Conservation (phyloP, 225 moss, liverwort and hornwort genomes). For the Sphagnum contortum region DNA sequence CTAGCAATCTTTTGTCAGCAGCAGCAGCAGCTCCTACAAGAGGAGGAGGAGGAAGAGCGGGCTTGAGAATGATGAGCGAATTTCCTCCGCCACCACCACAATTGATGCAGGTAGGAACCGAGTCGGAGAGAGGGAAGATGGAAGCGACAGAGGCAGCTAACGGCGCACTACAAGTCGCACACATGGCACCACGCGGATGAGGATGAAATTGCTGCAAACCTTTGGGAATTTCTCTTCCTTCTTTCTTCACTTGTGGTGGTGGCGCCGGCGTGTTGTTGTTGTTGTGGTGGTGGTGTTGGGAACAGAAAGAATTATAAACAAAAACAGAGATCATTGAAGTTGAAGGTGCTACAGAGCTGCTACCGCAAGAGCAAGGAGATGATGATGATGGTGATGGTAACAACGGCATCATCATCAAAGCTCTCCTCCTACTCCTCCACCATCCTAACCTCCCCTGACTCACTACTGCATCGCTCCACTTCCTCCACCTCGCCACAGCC, state of each 20-base stretch:
- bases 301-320: constrained; percentile 35
- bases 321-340: constrained; percentile 15
- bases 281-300: constrained; percentile 5
- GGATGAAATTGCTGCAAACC: constrained; percentile 23
- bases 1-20: constrained; percentile 50
- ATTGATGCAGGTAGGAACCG: constrained; percentile 36
- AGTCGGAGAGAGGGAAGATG: constrained; percentile 41
- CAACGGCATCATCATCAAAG: constrained; percentile 10
- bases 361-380: constrained; percentile 21
- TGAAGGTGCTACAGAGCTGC: constrained; percentile 15
- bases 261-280: constrained; percentile 19
- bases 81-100: constrained; percentile 32
- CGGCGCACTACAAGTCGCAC: constrained; percentile 32
- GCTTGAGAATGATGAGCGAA: constrained; percentile 25
- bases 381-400: constrained; percentile 3
- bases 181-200: constrained; percentile 12
- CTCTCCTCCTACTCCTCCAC: constrained; percentile 21
- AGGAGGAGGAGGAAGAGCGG: constrained; percentile 3
- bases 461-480: constrained; percentile 42
- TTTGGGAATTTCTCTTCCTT: constrained; percentile 20
- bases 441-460: constrained; percentile 30
- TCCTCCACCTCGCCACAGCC: constrained; percentile 69
- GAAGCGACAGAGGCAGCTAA: constrained; percentile 43
- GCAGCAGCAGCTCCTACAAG: constrained; percentile 18
- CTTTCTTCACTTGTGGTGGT: constrained; percentile 24